phyloP scores from a whole-genome alignment of 2,329 filamentous ascomycete genomes.

The Monosporascus sp. region DNA sequence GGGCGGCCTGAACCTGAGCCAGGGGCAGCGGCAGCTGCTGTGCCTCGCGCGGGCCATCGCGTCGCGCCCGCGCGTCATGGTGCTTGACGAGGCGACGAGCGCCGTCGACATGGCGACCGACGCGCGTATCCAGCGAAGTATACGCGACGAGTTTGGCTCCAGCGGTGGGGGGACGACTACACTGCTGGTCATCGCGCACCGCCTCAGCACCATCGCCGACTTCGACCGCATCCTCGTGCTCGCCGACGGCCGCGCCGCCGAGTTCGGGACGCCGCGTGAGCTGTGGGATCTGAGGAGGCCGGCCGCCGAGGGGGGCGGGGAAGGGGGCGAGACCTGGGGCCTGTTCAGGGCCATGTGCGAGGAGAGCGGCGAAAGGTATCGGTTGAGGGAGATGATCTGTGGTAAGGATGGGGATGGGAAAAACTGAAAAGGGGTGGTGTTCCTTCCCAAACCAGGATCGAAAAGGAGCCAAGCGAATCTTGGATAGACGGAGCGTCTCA shows the following conservation, averaged over 20 bases:
- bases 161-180: conserved; percentile 43
- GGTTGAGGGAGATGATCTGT: conserved; percentile 36
- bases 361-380: conserved; percentile 54
- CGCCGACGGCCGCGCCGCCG: conserved; percentile 59
- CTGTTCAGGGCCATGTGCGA: conserved; percentile 60
- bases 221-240: conserved; percentile 71
- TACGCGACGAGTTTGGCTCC: conserved; percentile 61
- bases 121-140: conserved; percentile 65
- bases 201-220: conserved; percentile 70
- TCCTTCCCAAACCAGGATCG: too few species aligned
- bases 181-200: conserved; percentile 69
- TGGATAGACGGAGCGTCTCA: too few species aligned
- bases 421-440: not conserved
- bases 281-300: conserved; percentile 40
- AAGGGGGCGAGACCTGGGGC: conserved; percentile 24
- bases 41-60: conserved; percentile 71
- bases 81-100: conserved; percentile 74
- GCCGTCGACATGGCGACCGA: conserved; percentile 77
- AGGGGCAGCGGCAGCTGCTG: conserved; percentile 71
- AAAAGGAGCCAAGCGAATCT: too few species aligned
- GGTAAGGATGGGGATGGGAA: conserved; percentile 9
- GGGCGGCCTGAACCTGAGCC: conserved; percentile 68
- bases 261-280: conserved; percentile 60
- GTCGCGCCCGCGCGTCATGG: conserved; percentile 67
- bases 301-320: conserved; percentile 7